phyloP scores from a whole-genome alignment of 75 land plant genomes.

The Pinus tabuliformis region DNA sequence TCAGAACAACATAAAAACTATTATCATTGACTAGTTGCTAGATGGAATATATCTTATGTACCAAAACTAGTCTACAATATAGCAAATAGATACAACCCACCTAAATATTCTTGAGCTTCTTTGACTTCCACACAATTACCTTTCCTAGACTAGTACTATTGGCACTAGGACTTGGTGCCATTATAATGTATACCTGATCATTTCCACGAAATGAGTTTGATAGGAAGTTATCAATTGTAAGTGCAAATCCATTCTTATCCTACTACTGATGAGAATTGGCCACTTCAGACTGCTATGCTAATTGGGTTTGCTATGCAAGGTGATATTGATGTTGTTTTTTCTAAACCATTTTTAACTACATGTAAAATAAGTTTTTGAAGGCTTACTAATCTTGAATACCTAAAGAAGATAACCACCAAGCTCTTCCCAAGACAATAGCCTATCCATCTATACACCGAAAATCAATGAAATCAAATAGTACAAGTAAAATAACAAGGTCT shows the following conservation, averaged over 20 bases:
- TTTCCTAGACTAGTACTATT: no score
- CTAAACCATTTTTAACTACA: conserved; percentile 49
- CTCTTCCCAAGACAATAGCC: background rate
- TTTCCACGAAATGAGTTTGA: conserved; percentile 76
- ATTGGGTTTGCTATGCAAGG: conserved; percentile 46
- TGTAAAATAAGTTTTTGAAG: background rate
- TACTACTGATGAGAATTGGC: conserved; percentile 62
- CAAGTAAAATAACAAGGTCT: no score
- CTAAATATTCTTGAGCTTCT: no score
- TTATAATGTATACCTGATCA: no score
- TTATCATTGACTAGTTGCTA: no score
- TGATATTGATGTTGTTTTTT: conserved; percentile 47
- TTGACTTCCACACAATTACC: no score
- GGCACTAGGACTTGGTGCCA: no score
- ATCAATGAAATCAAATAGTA: conserved; percentile 1
- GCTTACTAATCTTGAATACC: background rate
- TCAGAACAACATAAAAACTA: no score
- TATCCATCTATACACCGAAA: background rate
- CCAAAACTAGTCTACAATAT: no score
- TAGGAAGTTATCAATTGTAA: conserved; percentile 60
- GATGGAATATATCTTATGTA: no score
- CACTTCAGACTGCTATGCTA: conserved; percentile 50
- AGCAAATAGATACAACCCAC: no score
- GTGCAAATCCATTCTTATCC: conserved; percentile 46
- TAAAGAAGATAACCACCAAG: background rate